Conservation (phyloP, 495 filamentous ascomycete species). For the Neurospora sp. region DNA sequence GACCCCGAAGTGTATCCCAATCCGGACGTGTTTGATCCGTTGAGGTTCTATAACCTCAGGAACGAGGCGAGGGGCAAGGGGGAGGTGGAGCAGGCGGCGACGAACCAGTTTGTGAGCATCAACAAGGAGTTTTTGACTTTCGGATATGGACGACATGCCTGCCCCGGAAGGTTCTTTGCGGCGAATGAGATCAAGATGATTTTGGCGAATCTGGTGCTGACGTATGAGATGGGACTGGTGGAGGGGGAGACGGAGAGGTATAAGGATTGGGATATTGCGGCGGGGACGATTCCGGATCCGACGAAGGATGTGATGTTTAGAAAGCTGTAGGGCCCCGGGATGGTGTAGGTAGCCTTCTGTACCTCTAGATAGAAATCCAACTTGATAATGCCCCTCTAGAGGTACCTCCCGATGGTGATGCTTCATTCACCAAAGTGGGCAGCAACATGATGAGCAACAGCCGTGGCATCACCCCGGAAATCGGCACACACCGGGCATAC, state of each 20-base stretch:
- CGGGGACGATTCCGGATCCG: conserved; percentile 12
- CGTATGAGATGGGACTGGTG: conserved; percentile 42
- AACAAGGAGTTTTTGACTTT: conserved; percentile 32
- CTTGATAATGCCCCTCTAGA: not conserved
- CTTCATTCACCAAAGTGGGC: conserved; percentile 35
- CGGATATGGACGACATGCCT: conserved; percentile 46
- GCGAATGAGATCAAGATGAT: conserved; percentile 45
- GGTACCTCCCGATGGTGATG: not conserved
- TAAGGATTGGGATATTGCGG: conserved; percentile 8
- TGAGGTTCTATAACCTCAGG: conserved; percentile 39
- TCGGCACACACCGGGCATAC: conserved; percentile 49
- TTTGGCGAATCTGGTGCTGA: conserved; percentile 41
- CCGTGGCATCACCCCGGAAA: conserved; percentile 50
- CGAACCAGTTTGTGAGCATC: conserved; percentile 34
- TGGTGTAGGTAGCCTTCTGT: not conserved
- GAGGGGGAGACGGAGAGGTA: conserved; percentile 13
- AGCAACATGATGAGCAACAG: conserved; percentile 49
- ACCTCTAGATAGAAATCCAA: not conserved
- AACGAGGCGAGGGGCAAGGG: conserved; percentile 21
- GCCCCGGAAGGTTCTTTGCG: conserved; percentile 51
- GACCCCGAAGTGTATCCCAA: conserved; percentile 20
- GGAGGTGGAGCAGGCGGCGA: conserved; percentile 14
- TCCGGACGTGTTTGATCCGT: conserved; percentile 35
- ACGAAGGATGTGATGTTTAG: conserved; percentile 21
- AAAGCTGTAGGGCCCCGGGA: not conserved